These are phyloP conservation scores for Xylariaceae sp. DNA, from an alignment of 2,329 filamentous ascomycete species.

Conservation along the genomic window DNA sequence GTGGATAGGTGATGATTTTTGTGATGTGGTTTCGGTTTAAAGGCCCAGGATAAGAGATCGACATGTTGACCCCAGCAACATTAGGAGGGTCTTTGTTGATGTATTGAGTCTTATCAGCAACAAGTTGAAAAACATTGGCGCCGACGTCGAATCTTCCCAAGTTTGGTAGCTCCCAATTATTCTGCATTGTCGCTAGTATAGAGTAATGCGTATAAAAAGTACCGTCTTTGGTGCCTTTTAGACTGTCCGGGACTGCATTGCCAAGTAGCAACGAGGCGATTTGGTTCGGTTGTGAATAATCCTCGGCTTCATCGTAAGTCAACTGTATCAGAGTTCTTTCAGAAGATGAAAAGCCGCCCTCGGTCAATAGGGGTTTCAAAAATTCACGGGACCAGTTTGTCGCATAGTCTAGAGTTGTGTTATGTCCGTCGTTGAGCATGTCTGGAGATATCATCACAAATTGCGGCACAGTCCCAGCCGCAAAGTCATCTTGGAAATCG, in stretches of 20 bases:
- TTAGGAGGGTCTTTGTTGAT: slow-evolving; percentile 37
- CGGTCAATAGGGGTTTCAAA: slow-evolving; percentile 64
- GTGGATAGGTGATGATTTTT: slow-evolving; percentile 34
- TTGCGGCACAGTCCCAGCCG: slow-evolving; percentile 57
- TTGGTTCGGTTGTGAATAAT: slow-evolving; percentile 64
- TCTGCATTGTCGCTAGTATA: slow-evolving; percentile 53
- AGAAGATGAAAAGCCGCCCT: slow-evolving; percentile 61
- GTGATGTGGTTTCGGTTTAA: slow-evolving; percentile 35
- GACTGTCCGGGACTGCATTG: slow-evolving; percentile 62
- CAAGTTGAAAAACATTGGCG: slow-evolving; percentile 55
- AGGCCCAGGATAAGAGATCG: slow-evolving; percentile 42
- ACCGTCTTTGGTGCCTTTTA: slow-evolving; percentile 64
- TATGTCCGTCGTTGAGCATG: slow-evolving; percentile 68
- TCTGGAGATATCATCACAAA: slow-evolving; percentile 63
- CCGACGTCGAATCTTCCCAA: slow-evolving; percentile 33
- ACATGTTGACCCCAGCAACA: slow-evolving; percentile 35
- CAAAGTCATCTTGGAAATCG: slow-evolving; percentile 58
- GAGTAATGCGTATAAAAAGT: slow-evolving; percentile 65
- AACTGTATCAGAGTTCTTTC: slow-evolving; percentile 71
- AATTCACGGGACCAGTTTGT: slow-evolving; percentile 67
- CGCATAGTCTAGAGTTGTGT: slow-evolving; percentile 67
- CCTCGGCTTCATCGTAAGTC: slow-evolving; percentile 76
- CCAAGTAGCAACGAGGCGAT: slow-evolving; percentile 72
- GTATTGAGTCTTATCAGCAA: slow-evolving; percentile 60
- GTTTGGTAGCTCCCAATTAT: slow-evolving; percentile 64